A percentile compares a stretch with the other conserved stretches of the same genome.
Evolutionary conservation across 495 filamentous ascomycete species (phyloP).

Genomic region (Penicillium canescens): DNA sequence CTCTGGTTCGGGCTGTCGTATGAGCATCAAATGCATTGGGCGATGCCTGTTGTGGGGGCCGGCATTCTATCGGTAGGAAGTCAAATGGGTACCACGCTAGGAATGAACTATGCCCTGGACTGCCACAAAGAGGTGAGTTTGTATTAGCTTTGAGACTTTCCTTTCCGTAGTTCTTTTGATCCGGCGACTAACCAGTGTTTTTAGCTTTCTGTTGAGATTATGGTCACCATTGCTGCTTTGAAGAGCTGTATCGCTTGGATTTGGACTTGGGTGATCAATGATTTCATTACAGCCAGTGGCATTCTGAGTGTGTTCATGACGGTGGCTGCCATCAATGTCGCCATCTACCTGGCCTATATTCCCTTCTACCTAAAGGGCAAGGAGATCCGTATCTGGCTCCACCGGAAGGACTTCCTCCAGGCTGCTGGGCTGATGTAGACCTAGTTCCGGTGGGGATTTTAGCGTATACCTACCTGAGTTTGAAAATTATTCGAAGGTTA

Average conservation of each 20-base stretch:
- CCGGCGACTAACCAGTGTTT: not conserved
- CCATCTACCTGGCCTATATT: slow-evolving; percentile 17
- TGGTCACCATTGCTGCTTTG: slow-evolving; percentile 22
- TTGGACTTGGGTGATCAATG: slow-evolving; percentile 26
- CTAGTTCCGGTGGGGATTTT: not conserved
- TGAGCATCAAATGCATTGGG: slow-evolving; percentile 17
- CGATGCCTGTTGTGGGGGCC: slow-evolving; percentile 21
- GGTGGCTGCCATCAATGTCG: slow-evolving; percentile 21
- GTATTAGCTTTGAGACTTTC: not conserved
- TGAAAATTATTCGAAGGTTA: not conserved
- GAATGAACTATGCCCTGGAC: slow-evolving; percentile 25
- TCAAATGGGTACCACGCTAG: slow-evolving; percentile 24
- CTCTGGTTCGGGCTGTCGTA: slow-evolving; percentile 19
- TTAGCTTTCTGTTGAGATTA: slow-evolving; percentile 22
- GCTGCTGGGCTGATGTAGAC: slow-evolving; percentile 7
- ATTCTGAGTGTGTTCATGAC: slow-evolving; percentile 21
- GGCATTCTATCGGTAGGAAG: slow-evolving; percentile 23
- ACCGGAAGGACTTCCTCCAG: slow-evolving; percentile 13
- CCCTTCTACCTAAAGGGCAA: slow-evolving; percentile 18
- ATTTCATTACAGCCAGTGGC: slow-evolving; percentile 17
- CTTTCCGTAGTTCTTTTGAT: not conserved
- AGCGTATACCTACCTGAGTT: not conserved
- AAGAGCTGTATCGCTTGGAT: slow-evolving; percentile 24
- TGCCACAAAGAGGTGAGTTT: slow-evolving; percentile 20
- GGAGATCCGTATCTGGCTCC: slow-evolving; percentile 18